Percentiles rank a stretch among this genome's conserved stretches.
phyloP scores from a whole-genome alignment of 345 rosid species.

The Arabidopsis suecica region DNA sequence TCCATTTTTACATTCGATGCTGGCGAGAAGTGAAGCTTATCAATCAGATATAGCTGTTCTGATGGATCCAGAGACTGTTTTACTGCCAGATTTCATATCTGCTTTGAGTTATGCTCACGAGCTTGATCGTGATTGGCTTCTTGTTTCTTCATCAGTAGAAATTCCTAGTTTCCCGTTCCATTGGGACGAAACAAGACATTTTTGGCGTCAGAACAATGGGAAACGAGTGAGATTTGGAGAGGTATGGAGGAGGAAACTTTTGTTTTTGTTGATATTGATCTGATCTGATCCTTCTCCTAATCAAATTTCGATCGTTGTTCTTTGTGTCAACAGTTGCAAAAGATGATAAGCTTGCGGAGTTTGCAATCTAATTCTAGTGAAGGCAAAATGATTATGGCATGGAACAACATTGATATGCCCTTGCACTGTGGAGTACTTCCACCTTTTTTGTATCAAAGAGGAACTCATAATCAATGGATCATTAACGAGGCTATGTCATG shows the following conservation, averaged over 20 bases:
- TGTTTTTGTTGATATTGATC: constrained; percentile 5
- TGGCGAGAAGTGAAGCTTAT: constrained; percentile 58
- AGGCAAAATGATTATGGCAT: constrained; percentile 67
- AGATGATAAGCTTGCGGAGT: constrained; percentile 47
- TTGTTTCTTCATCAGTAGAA: constrained; percentile 62
- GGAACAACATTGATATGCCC: constrained; percentile 67
- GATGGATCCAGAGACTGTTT: constrained; percentile 59
- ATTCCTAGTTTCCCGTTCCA: constrained; percentile 61
- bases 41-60: constrained; percentile 63
- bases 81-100: constrained; percentile 63
- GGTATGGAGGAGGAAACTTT: constrained; percentile 58
- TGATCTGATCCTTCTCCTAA: constrained; percentile 2
- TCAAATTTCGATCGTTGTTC: constrained; percentile 47
- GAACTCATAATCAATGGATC: constrained; percentile 70
- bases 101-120: constrained; percentile 60
- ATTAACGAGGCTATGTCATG: constrained; percentile 69
- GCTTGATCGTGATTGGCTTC: constrained; percentile 73
- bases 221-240: constrained; percentile 53
- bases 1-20: constrained; percentile 88
- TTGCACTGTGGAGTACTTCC: constrained; percentile 80
- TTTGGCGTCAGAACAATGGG: constrained; percentile 62
- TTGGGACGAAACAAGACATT: constrained; percentile 58
- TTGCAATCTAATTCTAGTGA: constrained; percentile 51
- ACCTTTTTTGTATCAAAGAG: constrained; percentile 79
- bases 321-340: constrained; percentile 70